Evolutionary conservation across 1,284 basidiomycete genomes (phyloP).

Genomic region (Sanghuangporus baumii): DNA sequence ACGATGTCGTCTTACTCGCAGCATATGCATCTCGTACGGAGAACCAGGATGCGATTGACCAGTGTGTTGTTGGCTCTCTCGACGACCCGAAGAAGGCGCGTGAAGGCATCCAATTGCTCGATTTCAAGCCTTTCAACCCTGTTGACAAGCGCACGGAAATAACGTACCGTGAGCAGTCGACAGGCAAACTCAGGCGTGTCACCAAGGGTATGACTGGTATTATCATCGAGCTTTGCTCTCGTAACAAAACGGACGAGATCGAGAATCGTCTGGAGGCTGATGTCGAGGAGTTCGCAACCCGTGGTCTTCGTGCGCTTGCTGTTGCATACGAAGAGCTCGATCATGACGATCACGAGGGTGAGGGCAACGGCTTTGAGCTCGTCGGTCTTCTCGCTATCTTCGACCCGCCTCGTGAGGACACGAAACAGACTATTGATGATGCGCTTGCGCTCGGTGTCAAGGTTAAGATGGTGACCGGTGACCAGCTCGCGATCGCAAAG

Average conservation of each 20-base stretch:
- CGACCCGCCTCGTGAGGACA: slow-evolving; percentile 96
- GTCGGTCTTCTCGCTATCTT: slow-evolving; percentile 97
- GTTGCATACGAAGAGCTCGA: slow-evolving; percentile 94
- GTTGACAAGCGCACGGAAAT: slow-evolving; percentile 99
- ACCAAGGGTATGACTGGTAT: slow-evolving; percentile 99
- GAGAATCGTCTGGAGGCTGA: slow-evolving; percentile 92
- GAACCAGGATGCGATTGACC: slow-evolving; percentile 98
- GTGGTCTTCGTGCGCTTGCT: slow-evolving; percentile 97
- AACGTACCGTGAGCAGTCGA: slow-evolving; percentile 91
- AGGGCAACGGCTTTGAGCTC: slow-evolving; percentile 95
- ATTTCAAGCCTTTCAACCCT: slow-evolving; percentile 99
- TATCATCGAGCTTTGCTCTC: slow-evolving; percentile 92
- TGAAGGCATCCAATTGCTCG: slow-evolving; percentile 89
- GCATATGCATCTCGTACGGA: slow-evolving; percentile 97
- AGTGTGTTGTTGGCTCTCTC: slow-evolving; percentile 79
- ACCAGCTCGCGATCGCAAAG: slow-evolving; percentile 98
- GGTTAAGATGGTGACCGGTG: slow-evolving; percentile 99
- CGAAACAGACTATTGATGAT: slow-evolving; percentile 98
- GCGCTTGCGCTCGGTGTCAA: slow-evolving; percentile 93
- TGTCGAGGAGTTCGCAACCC: slow-evolving; percentile 91
- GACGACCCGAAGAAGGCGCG: slow-evolving; percentile 74
- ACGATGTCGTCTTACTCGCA: slow-evolving; percentile 89
- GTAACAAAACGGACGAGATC: slow-evolving; percentile 91
- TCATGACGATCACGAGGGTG: slow-evolving; percentile 71
- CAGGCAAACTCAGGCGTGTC: slow-evolving; percentile 94